These are phyloP conservation scores for Acmispon strigosus DNA, from an alignment of 306 rosid genomes.

Conservation along the genomic window DNA sequence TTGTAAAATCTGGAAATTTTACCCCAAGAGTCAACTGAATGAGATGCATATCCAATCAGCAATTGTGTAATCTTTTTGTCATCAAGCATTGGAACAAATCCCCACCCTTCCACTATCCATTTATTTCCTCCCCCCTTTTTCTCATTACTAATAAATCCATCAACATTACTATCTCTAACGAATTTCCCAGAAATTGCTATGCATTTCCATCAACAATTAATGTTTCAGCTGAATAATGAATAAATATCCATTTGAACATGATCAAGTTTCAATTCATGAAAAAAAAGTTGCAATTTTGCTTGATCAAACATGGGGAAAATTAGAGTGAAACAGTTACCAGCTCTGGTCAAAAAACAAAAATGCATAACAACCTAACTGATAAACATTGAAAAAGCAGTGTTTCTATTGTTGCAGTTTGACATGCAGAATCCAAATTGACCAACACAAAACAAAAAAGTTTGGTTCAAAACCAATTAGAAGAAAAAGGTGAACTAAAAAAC, in stretches of 20 bases:
- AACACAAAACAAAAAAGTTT: background rate
- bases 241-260: background rate
- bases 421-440: background rate
- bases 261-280: background rate
- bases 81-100: background rate
- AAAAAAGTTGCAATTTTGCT: background rate
- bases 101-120: background rate
- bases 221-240: background rate
- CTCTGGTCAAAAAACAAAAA: background rate
- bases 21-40: background rate
- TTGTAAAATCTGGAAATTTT: background rate
- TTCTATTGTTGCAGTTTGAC: background rate
- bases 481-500: background rate
- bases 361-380: background rate
- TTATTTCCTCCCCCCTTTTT: background rate
- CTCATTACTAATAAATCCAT: conserved; percentile 11
- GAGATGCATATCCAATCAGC: background rate
- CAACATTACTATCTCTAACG: background rate
- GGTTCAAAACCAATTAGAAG: background rate
- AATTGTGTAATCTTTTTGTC: background rate
- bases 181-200: background rate
- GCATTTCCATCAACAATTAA: background rate
- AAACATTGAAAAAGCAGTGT: background rate
- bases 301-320: background rate
- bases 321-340: conserved; percentile 6